These are phyloP conservation scores for Hypholoma sublateritium DNA, from an alignment of 768 basidiomycete species.

Conservation along the genomic window DNA sequence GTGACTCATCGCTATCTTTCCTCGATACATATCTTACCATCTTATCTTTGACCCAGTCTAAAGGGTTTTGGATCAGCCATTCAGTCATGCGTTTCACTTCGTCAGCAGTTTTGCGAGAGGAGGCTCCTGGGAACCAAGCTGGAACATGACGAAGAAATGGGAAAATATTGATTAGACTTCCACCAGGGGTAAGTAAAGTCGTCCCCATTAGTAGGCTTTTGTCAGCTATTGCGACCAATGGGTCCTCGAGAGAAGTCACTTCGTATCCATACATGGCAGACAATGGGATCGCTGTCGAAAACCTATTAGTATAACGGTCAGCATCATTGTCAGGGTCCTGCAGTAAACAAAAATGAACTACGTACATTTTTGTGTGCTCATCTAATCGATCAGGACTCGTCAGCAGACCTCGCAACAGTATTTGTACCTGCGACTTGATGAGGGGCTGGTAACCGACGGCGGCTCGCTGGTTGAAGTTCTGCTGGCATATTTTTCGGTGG, in stretches of 20 bases:
- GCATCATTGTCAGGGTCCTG: too few species aligned
- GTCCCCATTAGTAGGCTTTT: constrained; percentile 5
- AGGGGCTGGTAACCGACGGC: constrained; percentile 26
- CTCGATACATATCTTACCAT: not conserved
- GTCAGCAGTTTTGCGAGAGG: not conserved
- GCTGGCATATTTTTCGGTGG: constrained; percentile 36
- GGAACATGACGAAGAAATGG: constrained; percentile 11
- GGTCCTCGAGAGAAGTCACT: constrained; percentile 4
- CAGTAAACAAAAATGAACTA: not conserved
- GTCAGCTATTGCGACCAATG: not conserved
- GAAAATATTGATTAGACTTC: constrained; percentile 10
- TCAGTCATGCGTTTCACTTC: constrained; percentile 2
- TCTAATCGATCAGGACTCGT: constrained; percentile 3
- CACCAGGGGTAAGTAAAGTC: constrained; percentile 2
- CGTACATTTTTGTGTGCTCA: constrained; percentile 5
- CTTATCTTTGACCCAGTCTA: constrained; percentile 4
- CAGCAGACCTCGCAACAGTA: constrained; percentile 28
- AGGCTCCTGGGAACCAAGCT: constrained; percentile 11
- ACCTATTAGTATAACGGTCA: too few species aligned
- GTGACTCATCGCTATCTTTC: too few species aligned
- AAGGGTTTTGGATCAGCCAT: not conserved
- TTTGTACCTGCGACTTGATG: constrained; percentile 27
- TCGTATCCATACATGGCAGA: constrained; percentile 13
- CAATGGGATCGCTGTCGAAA: constrained; percentile 10
- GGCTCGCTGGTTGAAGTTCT: constrained; percentile 28